Evolutionary conservation across 2,329 filamentous ascomycete genomes (phyloP).

Genomic region (Penicillium sp.): DNA sequence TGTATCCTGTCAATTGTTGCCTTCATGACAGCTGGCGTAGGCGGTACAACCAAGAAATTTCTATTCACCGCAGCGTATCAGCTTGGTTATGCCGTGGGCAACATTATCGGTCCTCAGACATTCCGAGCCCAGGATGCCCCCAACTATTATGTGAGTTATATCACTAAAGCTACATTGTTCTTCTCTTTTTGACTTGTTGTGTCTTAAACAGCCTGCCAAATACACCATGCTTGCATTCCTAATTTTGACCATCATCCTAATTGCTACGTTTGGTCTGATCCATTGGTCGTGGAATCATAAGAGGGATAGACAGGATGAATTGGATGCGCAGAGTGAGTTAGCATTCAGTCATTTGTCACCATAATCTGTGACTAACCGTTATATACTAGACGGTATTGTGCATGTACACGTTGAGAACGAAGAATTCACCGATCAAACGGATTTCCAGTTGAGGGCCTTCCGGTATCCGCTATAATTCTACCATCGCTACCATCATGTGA

Average conservation of each 20-base stretch:
- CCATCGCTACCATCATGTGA: neutral
- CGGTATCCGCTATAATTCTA: neutral
- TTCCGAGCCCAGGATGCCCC: slow-evolving; percentile 43
- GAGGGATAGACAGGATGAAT: neutral
- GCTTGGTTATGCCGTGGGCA: slow-evolving; percentile 35
- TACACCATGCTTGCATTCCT: neutral
- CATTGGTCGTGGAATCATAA: neutral
- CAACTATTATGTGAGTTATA: slow-evolving; percentile 24
- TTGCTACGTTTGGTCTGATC: neutral
- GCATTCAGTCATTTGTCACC: neutral
- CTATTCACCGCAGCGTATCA: neutral
- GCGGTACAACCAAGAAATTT: neutral
- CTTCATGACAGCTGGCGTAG: neutral
- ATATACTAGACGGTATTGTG: neutral
- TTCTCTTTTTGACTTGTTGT: neutral
- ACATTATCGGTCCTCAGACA: slow-evolving; percentile 45
- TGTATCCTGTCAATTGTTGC: neutral
- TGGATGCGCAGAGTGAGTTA: neutral
- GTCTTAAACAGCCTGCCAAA: neutral
- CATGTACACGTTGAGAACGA: neutral
- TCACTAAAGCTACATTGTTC: neutral
- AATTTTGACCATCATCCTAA: neutral
- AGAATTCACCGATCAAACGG: neutral
- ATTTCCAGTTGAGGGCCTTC: neutral
- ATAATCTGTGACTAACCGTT: neutral